phyloP scores from a whole-genome alignment of 345 rosid genomes.

The Orychophragmus violaceus region DNA sequence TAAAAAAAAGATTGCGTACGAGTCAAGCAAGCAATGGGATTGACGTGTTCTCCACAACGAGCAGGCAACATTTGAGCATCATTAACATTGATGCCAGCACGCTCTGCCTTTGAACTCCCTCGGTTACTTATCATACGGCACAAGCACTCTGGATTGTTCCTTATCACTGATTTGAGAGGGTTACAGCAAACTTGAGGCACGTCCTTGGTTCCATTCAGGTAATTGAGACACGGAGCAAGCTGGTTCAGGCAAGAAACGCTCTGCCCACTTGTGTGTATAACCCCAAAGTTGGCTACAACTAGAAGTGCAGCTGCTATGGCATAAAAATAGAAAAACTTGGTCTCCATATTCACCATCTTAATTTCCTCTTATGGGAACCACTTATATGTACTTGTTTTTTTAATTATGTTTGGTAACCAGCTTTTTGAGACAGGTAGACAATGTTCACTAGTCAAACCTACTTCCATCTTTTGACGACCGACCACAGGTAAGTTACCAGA shows the following conservation, averaged over 20 bases:
- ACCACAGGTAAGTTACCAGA: background rate
- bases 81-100: constrained; percentile 50
- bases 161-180: constrained; percentile 53
- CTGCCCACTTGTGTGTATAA: constrained; percentile 13
- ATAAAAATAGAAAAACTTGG: constrained; percentile 8
- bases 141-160: constrained; percentile 48
- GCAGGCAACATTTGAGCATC: constrained; percentile 68
- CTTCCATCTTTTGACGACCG: constrained; percentile 13
- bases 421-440: constrained; percentile 20
- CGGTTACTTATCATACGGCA: constrained; percentile 57
- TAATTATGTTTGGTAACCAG: constrained; percentile 26
- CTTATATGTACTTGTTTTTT: constrained; percentile 1
- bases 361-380: background rate
- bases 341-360: background rate
- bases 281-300: constrained; percentile 7
- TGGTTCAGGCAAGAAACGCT: constrained; percentile 42
- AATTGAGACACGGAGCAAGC: constrained; percentile 55
- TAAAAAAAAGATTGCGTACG: constrained; percentile 12
- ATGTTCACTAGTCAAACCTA: constrained; percentile 28
- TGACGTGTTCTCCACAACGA: constrained; percentile 60
- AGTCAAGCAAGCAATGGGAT: constrained; percentile 51
- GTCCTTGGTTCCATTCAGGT: constrained; percentile 46
- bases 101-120: constrained; percentile 46
- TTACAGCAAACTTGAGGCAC: constrained; percentile 60
- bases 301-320: constrained; percentile 14